These are phyloP conservation scores for Neurospora tetrasperma DNA, from an alignment of 495 filamentous ascomycete species.

Conservation along the genomic window DNA sequence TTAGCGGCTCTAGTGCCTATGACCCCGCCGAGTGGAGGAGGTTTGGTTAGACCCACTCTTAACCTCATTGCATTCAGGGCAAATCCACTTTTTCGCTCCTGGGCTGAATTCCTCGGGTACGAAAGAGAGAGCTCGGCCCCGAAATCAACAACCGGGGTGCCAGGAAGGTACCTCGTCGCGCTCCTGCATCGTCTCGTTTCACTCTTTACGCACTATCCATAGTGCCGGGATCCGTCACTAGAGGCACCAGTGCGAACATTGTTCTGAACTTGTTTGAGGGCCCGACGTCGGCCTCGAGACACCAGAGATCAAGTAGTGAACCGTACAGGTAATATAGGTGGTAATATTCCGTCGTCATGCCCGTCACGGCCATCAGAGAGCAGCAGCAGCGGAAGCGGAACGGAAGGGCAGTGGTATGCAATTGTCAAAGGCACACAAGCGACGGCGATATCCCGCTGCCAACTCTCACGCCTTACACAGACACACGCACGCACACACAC, in stretches of 20 bases:
- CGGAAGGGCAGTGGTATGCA: not conserved
- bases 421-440: not conserved
- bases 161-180: not conserved
- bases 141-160: not conserved
- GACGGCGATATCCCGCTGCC: not conserved
- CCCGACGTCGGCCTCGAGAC: not conserved
- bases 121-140: not conserved
- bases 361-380: not conserved
- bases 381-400: not conserved
- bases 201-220: not conserved
- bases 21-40: not conserved
- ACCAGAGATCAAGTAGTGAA: not conserved
- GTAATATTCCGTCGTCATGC: not conserved
- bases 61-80: not conserved
- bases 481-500: not conserved
- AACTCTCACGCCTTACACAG: not conserved
- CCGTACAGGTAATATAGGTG: not conserved
- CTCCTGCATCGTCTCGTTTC: not conserved
- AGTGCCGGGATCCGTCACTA: not conserved
- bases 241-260: not conserved
- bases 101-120: not conserved
- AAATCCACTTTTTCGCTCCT: not conserved
- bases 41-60: not conserved
- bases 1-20: not conserved
- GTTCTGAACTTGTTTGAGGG: not conserved